Conservation (phyloP, 257 asterid species). For the Rhazya stricta region DNA sequence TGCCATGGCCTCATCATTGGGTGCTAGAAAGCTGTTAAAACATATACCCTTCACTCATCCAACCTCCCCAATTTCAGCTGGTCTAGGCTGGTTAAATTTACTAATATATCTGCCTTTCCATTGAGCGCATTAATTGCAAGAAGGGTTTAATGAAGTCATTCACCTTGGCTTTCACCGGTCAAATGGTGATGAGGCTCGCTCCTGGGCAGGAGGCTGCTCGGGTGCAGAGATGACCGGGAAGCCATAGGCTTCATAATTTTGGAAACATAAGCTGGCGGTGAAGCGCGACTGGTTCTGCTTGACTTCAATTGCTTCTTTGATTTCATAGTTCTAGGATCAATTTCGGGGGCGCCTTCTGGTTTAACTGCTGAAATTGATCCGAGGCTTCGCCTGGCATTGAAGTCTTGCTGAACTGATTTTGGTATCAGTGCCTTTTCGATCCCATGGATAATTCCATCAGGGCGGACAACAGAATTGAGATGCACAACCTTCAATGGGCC, state of each 20-base stretch:
- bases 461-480: conserved; percentile 22
- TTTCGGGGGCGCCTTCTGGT: conserved; percentile 27
- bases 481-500: conserved; percentile 7
- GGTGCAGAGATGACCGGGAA: conserved; percentile 29
- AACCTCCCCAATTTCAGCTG: conserved; percentile 26
- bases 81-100: conserved; percentile 27
- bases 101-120: conserved; percentile 29
- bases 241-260: conserved; percentile 29
- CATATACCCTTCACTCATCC: conserved; percentile 29
- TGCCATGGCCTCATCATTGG: conserved; percentile 38
- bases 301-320: background rate
- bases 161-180: conserved; percentile 29
- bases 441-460: conserved; percentile 29
- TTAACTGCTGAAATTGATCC: conserved; percentile 21
- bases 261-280: conserved; percentile 23
- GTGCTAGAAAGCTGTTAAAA: conserved; percentile 29
- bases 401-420: conserved; percentile 23
- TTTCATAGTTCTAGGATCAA: conserved; percentile 19
- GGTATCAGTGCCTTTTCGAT: conserved; percentile 24
- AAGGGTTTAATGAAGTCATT: conserved; percentile 29
- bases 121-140: conserved; percentile 28
- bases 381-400: conserved; percentile 22
- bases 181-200: conserved; percentile 34
- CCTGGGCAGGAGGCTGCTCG: conserved; percentile 32
- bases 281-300: conserved; percentile 16